phyloP scores from a whole-genome alignment of 2,329 filamentous ascomycete genomes.

The Arachnopeziza araneosa region DNA sequence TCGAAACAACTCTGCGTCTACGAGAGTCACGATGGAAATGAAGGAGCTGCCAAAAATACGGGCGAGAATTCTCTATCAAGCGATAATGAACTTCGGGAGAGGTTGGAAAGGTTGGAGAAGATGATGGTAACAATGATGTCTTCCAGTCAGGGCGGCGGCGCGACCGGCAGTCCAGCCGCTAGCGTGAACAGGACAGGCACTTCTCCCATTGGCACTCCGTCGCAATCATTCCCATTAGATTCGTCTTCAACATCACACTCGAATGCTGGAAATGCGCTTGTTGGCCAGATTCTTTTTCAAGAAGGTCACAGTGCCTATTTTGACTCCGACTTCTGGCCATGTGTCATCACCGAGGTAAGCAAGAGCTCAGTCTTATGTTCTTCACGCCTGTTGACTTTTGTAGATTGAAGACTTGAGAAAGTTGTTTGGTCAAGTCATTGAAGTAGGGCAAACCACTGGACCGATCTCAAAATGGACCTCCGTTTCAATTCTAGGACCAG shows the following conservation, averaged over 20 bases:
- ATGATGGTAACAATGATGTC: constrained; percentile 19
- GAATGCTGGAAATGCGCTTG: constrained; percentile 1
- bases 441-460: background rate
- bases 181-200: background rate
- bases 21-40: constrained; percentile 24
- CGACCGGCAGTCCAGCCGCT: background rate
- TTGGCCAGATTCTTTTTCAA: constrained; percentile 19
- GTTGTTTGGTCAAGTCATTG: constrained; percentile 9
- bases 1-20: constrained; percentile 56
- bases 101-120: constrained; percentile 16
- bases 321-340: constrained; percentile 19
- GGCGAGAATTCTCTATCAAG: background rate
- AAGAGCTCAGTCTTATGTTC: background rate
- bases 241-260: background rate
- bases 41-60: background rate
- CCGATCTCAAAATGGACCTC: constrained; percentile 10
- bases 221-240: background rate
- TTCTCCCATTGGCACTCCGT: background rate
- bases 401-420: constrained; percentile 19
- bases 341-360: constrained; percentile 16
- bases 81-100: constrained; percentile 16
- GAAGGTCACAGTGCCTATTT: constrained; percentile 18
- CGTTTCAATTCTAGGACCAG: constrained; percentile 1
- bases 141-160: background rate
- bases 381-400: background rate